Base-by-base conservation (phyloP, 2,329 filamentous ascomycete genomes). In the Tolypocladium guangdongense region DNA sequence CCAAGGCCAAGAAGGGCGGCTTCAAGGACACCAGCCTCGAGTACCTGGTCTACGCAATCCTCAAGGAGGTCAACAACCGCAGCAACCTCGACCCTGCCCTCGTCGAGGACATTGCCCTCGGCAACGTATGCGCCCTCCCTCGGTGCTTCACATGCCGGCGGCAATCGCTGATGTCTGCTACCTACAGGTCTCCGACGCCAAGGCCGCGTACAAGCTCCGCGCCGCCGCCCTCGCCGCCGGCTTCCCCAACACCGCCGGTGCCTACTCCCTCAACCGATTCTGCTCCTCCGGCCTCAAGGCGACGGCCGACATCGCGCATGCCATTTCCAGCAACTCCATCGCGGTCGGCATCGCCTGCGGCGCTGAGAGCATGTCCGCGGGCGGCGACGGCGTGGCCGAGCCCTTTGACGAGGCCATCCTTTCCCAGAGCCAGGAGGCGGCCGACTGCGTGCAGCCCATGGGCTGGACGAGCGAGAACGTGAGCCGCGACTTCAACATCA, bases 401-500 rank as follows among this genome's bases (percentile, higher is more conserved):
- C 84, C 87, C 4, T 93, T 96, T 71, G 84, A 90, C 68, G 83
- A 86, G 59, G 83, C 86, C 58, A 83, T 97, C 56, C 74, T 88
- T 48, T 68, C 74, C 61, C 74, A 78, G 64, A 87, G 80, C 73
- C 86, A 90, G 67, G 89, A 96, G 66, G 81, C 90, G 0, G 71
- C 71, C 48, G 92, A 97, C 74, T 93, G 90, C 78, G 82, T 92
- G 82, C 82, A 90, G 78, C 88, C 92, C 60, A 99, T 99, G 93
- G 93, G 93, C 24, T 95, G 95, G 82, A 99, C 93, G 3, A 92
- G 87, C 55, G 93, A 99, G 77, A 97, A 97, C 67, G 90, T 99
- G 32, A 90, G 86, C 62, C 83, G 83, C 49, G 93, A 97, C 73
- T 97, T 97, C 70, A 82, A 86, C 66, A 85, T 99, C 67, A 74